These are phyloP conservation scores for Acanthamoeba triangularis DNA, from an alignment of 208 protist genomes.

Conservation along the genomic window DNA sequence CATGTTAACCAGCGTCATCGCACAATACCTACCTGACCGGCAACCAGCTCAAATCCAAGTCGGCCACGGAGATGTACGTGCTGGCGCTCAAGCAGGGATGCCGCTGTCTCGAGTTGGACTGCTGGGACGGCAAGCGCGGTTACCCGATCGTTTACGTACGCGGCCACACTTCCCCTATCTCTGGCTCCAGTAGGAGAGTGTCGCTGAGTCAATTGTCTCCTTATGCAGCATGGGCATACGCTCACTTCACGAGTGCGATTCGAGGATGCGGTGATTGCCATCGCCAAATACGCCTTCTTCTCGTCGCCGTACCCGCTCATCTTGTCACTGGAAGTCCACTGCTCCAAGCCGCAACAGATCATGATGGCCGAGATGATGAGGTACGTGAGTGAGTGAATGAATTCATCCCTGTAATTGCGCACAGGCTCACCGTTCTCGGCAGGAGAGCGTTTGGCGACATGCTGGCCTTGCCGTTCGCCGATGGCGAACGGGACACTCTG, in stretches of 20 bases:
- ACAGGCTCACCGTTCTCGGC: not conserved
- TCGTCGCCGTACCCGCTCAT: slow-evolving; percentile 91
- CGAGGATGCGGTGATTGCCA: slow-evolving; percentile 86
- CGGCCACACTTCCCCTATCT: not conserved
- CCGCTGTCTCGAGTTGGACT: slow-evolving; percentile 92
- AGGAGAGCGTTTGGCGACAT: slow-evolving; percentile 58
- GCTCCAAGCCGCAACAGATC: slow-evolving; percentile 88
- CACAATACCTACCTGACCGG: slow-evolving; percentile 98
- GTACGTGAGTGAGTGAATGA: slow-evolving; percentile 83
- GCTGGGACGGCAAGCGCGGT: slow-evolving; percentile 92
- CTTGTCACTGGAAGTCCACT: slow-evolving; percentile 93
- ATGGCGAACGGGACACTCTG: slow-evolving; percentile 6
- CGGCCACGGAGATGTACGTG: slow-evolving; percentile 89
- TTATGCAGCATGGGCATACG: slow-evolving; percentile 90
- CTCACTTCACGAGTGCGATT: slow-evolving; percentile 92
- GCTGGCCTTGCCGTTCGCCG: not conserved
- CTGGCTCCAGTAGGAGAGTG: not conserved
- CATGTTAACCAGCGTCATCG: slow-evolving; percentile 86
- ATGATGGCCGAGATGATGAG: slow-evolving; percentile 88
- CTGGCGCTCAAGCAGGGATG: slow-evolving; percentile 84
- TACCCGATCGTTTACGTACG: slow-evolving; percentile 91
- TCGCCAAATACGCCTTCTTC: slow-evolving; percentile 90
- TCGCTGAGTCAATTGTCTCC: not conserved
- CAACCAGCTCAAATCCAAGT: slow-evolving; percentile 93
- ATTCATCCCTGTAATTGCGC: not conserved